Conservation (phyloP, 2,329 filamentous ascomycete species). For the Sclerotinia sclerotiorum region DNA sequence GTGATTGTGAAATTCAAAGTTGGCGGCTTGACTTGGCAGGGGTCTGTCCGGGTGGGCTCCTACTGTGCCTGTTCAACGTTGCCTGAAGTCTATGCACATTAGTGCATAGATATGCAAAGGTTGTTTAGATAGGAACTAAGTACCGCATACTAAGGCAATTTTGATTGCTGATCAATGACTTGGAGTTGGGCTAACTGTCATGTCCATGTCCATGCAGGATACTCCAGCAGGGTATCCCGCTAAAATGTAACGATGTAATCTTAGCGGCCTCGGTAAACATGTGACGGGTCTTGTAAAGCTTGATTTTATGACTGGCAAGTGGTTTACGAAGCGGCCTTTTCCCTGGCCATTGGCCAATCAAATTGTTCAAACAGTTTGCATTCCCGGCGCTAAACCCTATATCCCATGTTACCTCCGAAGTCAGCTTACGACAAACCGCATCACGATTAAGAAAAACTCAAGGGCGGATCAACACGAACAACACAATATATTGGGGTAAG, state of each 20-base stretch:
- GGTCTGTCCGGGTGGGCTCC: neutral
- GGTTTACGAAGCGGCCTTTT: neutral
- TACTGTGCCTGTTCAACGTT: neutral
- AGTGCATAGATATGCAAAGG: neutral
- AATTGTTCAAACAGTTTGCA: neutral
- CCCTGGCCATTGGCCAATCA: neutral
- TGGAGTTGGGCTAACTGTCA: neutral
- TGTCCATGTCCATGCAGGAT: constrained; percentile 2
- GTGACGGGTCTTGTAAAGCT: constrained; percentile 1
- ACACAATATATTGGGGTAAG: neutral
- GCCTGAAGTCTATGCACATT: neutral
- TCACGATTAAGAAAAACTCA: neutral
- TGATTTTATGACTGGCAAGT: neutral
- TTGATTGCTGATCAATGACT: neutral
- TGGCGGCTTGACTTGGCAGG: constrained; percentile 12
- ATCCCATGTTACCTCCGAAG: constrained; percentile 3
- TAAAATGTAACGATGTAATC: constrained; percentile 17
- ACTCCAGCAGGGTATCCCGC: neutral
- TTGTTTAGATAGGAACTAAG: neutral
- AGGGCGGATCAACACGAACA: neutral
- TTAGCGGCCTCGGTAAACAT: constrained; percentile 15
- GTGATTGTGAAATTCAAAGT: neutral
- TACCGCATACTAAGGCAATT: neutral
- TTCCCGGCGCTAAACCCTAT: constrained; percentile 9
- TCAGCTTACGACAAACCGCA: neutral